Conservation (phyloP, 768 basidiomycete species). For the Pisolithus marmoratus region DNA sequence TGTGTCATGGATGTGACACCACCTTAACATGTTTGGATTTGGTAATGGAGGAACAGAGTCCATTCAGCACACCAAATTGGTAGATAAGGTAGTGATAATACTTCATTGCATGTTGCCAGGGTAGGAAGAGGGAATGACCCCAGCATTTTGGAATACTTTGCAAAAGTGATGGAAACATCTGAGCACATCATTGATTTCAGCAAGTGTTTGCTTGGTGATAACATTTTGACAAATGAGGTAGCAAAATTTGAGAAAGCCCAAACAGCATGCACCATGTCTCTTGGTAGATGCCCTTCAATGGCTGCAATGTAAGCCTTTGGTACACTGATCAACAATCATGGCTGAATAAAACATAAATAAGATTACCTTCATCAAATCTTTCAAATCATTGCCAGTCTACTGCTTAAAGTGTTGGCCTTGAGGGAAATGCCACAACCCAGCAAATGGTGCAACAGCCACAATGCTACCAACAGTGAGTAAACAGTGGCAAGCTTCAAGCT, state of each 20-base stretch:
- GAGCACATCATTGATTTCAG: constrained; percentile 13
- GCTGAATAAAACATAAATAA: neutral
- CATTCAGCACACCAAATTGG: constrained; percentile 29
- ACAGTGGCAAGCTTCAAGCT: too few relatives aligned
- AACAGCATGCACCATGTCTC: neutral
- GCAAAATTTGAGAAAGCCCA: constrained; percentile 22
- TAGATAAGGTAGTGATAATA: constrained; percentile 24
- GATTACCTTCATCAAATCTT: neutral
- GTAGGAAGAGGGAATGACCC: constrained; percentile 23
- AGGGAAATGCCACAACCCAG: too few relatives aligned
- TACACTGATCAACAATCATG: neutral
- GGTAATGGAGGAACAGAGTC: constrained; percentile 33
- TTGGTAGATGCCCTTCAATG: neutral
- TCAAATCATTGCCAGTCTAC: too few relatives aligned
- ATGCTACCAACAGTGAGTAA: too few relatives aligned
- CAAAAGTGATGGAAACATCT: constrained; percentile 16
- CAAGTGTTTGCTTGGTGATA: constrained; percentile 15
- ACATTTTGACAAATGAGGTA: constrained; percentile 19
- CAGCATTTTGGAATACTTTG: constrained; percentile 9
- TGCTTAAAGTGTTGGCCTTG: too few relatives aligned
- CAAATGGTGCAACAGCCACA: too few relatives aligned
- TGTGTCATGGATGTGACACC: too few relatives aligned
- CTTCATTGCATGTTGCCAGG: constrained; percentile 27
- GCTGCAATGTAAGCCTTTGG: neutral
- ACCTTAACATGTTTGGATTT: constrained; percentile 32